Percentiles rank a stretch among this genome's conserved stretches.
These are phyloP conservation scores for Yamadazyma sp. DNA, from an alignment of 805 yeast species.

Conservation along the genomic window DNA sequence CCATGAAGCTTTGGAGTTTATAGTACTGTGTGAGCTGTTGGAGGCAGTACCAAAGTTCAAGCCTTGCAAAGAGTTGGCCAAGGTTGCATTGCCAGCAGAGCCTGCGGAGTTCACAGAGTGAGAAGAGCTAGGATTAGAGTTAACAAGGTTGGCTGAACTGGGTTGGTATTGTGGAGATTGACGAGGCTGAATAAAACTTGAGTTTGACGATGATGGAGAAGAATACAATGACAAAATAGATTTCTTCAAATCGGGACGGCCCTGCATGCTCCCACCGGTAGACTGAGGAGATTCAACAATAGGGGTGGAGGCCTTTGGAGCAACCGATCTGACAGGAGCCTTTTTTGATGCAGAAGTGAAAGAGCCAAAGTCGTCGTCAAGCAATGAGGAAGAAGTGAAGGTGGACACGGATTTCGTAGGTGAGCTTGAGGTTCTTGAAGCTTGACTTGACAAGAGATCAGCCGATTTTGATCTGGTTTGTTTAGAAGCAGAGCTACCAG, in stretches of 20 bases:
- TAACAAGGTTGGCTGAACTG: not conserved
- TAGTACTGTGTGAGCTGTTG: slow-evolving; percentile 4
- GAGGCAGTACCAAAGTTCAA: slow-evolving; percentile 17
- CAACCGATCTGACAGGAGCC: slow-evolving; percentile 1
- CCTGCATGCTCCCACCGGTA: slow-evolving; percentile 34
- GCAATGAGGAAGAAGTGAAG: slow-evolving; percentile 17
- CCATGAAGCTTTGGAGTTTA: slow-evolving; percentile 18
- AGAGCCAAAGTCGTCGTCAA: slow-evolving; percentile 45
- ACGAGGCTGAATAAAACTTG: slow-evolving; percentile 25
- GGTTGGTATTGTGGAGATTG: slow-evolving; percentile 5
- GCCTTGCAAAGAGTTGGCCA: slow-evolving; percentile 26
- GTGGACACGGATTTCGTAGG: too few relatives aligned
- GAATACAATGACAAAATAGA: slow-evolving; percentile 88
- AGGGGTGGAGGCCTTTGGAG: slow-evolving; percentile 3
- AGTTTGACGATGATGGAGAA: slow-evolving; percentile 51
- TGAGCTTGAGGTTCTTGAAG: not conserved
- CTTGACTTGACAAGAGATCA: slow-evolving; percentile 1
- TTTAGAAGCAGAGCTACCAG: not conserved
- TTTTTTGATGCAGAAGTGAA: slow-evolving; percentile 29
- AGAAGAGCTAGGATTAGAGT: not conserved
- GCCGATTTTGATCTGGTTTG: slow-evolving; percentile 5
- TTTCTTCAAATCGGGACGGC: slow-evolving; percentile 84
- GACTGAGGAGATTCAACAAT: slow-evolving; percentile 26
- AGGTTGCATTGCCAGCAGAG: slow-evolving; percentile 18
- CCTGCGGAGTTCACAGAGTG: not conserved